Percentiles rank a stretch among this genome's conserved stretches.
These are phyloP conservation scores for Apiotrichum brassicae DNA, from an alignment of 1,284 basidiomycete genomes.

Conservation along the genomic window DNA sequence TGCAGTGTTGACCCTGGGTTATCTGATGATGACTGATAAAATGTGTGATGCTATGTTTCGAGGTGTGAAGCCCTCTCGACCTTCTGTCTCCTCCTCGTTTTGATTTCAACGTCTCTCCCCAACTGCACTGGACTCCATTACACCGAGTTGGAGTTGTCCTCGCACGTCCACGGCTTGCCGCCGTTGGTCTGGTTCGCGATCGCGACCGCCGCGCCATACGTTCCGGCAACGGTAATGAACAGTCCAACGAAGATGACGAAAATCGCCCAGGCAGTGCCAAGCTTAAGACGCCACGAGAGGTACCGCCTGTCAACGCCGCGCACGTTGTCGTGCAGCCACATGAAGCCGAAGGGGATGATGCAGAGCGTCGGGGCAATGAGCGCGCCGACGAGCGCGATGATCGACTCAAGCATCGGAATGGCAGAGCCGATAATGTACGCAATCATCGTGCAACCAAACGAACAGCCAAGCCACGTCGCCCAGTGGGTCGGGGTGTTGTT, in stretches of 20 bases:
- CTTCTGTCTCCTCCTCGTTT: too few relatives aligned
- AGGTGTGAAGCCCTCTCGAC: too few relatives aligned
- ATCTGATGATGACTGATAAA: too few relatives aligned
- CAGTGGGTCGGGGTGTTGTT: constrained; percentile 29
- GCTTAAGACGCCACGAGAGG: neutral
- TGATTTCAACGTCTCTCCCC: too few relatives aligned
- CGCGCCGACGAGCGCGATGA: constrained; percentile 33
- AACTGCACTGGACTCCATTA: neutral
- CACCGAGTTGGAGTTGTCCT: constrained; percentile 30
- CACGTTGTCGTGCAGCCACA: constrained; percentile 32
- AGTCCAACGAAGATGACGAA: constrained; percentile 23
- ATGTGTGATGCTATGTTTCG: too few relatives aligned
- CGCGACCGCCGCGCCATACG: constrained; percentile 31
- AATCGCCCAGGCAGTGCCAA: constrained; percentile 8
- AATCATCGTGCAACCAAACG: constrained; percentile 19
- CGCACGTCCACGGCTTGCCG: constrained; percentile 33
- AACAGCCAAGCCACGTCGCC: constrained; percentile 27
- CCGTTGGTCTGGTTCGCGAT: constrained; percentile 24
- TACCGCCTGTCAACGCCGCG: neutral
- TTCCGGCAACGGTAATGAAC: constrained; percentile 30
- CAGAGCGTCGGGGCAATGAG: constrained; percentile 31
- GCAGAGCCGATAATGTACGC: constrained; percentile 34
- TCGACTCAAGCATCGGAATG: constrained; percentile 28
- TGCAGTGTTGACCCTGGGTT: too few relatives aligned
- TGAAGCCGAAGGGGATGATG: constrained; percentile 27